phyloP scores from a whole-genome alignment of 495 filamentous ascomycete genomes.

The Penicillium pulvis region DNA sequence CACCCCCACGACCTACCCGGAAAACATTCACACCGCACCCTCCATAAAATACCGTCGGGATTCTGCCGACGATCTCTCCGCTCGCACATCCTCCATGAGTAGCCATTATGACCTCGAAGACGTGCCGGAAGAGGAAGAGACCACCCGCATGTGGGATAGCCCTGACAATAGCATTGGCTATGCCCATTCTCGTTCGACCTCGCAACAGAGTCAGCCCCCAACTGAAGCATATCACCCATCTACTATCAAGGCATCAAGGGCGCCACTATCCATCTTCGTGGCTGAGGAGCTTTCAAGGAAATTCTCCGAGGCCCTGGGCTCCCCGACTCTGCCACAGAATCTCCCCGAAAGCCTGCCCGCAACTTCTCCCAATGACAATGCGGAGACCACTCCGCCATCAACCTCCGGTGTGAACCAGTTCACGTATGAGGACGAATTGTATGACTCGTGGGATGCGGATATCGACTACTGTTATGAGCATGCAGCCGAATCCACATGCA shows the following conservation, averaged over 20 bases:
- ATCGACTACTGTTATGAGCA: conserved; percentile 95
- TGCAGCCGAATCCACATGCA: conserved; percentile 83
- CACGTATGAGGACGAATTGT: conserved; percentile 35
- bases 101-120: conserved; percentile 57
- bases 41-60: conserved; percentile 28
- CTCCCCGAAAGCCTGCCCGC: conserved; percentile 15
- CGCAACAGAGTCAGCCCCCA: conserved; percentile 18
- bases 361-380: conserved; percentile 9
- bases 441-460: conserved; percentile 85
- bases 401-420: conserved; percentile 25
- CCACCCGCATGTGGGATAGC: conserved; percentile 36
- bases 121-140: conserved; percentile 74
- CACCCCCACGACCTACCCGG: conserved; percentile 32
- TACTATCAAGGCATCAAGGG: conserved; percentile 20
- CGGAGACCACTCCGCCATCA: conserved; percentile 17
- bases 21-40: conserved; percentile 33
- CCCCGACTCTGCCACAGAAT: conserved; percentile 42
- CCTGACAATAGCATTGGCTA: conserved; percentile 23
- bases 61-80: conserved; percentile 50
- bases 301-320: conserved; percentile 43
- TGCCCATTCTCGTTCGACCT: conserved; percentile 23
- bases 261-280: conserved; percentile 35
- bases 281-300: conserved; percentile 38
- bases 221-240: conserved; percentile 11
- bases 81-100: conserved; percentile 47